These are phyloP conservation scores for Teunomyces atbi DNA, from an alignment of 805 yeast species.

Conservation along the genomic window DNA sequence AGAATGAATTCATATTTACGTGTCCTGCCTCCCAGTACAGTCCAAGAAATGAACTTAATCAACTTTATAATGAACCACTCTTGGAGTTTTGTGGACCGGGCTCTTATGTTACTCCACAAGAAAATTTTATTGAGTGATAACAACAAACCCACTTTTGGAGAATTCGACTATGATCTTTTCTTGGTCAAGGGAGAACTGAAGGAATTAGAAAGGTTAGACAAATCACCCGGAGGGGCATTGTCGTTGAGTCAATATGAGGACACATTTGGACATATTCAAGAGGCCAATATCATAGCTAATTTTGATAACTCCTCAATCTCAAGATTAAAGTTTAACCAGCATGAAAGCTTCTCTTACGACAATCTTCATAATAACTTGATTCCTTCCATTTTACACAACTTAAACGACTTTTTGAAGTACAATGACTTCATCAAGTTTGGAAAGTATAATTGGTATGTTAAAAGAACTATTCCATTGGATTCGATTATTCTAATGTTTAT, in stretches of 20 bases:
- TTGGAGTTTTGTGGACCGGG: constrained; percentile 56
- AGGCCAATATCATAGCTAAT: constrained; percentile 38
- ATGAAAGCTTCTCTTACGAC: constrained; percentile 46
- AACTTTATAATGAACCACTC: constrained; percentile 48
- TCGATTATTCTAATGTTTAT: constrained; percentile 53
- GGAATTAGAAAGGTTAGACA: constrained; percentile 8
- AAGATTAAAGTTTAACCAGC: constrained; percentile 33
- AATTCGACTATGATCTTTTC: constrained; percentile 1
- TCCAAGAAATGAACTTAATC: constrained; percentile 43
- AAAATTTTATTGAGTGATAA: constrained; percentile 37
- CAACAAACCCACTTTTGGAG: not conserved
- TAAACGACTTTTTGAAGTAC: constrained; percentile 53
- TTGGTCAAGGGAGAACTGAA: not conserved
- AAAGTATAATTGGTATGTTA: constrained; percentile 59
- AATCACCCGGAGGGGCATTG: constrained; percentile 23
- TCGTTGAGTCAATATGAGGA: constrained; percentile 39
- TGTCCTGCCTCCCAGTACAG: constrained; percentile 35
- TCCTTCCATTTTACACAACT: constrained; percentile 55
- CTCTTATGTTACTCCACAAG: constrained; percentile 43
- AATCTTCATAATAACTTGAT: constrained; percentile 52
- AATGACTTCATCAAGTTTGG: constrained; percentile 53
- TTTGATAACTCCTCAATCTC: constrained; percentile 37
- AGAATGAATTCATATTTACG: constrained; percentile 35
- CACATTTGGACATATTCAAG: constrained; percentile 37
- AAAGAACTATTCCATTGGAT: constrained; percentile 60